Base-by-base conservation (phyloP, 148 eudicot species). In the Rhododendron molle region DNA sequence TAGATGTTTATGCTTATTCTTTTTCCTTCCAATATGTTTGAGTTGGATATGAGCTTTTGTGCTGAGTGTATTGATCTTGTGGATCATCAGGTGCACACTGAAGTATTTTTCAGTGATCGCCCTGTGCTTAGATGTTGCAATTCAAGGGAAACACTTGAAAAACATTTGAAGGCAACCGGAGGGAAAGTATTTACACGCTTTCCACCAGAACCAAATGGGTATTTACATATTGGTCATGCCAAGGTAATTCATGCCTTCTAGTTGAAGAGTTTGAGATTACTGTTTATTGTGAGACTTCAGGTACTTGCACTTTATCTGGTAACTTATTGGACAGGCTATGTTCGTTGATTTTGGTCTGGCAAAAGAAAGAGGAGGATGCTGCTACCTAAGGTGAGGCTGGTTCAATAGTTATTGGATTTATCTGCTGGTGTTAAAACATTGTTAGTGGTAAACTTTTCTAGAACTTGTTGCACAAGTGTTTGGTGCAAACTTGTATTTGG, bases 161-260 rank as follows among this genome's bases (percentile, higher is more conserved):
- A 94, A 72, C 99, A 97, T 91, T 89, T 95, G 83, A 93, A 92
- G 85, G 88, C 74, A 76, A 94, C 96, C 1, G 96, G 95, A 46
- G 98, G 98, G 78, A 95, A 95, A 92, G 96, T 97, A 86, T 76
- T 83, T 69, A 97, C 99, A 60, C 98, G 99, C 60, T 97, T 97
- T 87, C 98, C 98, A 54, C 99, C 98, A 38, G 99, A 97, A 88
- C 99, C 99, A 23, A 97, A 97, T 93, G 99, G 99, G 28, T 97
- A 93, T 90, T 93, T 97, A 76, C 99, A 97, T 82, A 97, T 97
- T 83, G 99, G 99, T 86, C 99, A 97, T 89, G 99, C 99, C 80
- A 97, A 97, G 96, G 99, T 94, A 85, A 86, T 54, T 82, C 69
- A 81, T 56, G 71, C 50, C 43, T 76, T 47, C 20, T 26, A 23